Percentiles rank a stretch among this genome's conserved stretches.
These are phyloP conservation scores for Zygoascus hellenicus DNA, from an alignment of 1,139 yeast species.

Conservation along the genomic window DNA sequence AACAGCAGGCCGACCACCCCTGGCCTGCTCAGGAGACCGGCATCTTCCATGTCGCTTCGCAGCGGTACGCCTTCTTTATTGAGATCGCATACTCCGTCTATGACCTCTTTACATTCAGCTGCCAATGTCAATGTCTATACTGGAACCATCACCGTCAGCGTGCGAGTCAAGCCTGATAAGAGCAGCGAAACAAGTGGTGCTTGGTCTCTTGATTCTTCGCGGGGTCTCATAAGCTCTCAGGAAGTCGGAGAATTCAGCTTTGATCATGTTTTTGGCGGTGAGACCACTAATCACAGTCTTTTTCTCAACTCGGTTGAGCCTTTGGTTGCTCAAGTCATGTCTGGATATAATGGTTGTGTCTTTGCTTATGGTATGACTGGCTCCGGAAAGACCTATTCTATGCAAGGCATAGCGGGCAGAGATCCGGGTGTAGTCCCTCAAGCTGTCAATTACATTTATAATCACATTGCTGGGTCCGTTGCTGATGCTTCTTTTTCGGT, in stretches of 20 bases:
- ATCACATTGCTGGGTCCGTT: slow-evolving; percentile 37
- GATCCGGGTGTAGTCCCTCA: slow-evolving; percentile 78
- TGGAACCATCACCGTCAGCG: slow-evolving; percentile 35
- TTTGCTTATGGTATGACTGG: slow-evolving; percentile 97
- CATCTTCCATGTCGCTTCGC: slow-evolving; percentile 26
- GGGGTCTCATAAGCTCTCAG: slow-evolving; percentile 24
- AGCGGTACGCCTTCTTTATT: slow-evolving; percentile 26
- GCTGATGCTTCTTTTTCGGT: slow-evolving; percentile 29
- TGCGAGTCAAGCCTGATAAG: slow-evolving; percentile 30
- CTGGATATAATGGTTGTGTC: slow-evolving; percentile 83
- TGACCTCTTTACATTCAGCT: slow-evolving; percentile 10
- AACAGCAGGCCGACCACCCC: slow-evolving; percentile 28
- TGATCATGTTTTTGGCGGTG: slow-evolving; percentile 63
- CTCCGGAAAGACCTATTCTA: slow-evolving; percentile 87
- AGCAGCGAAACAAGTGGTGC: slow-evolving; percentile 10
- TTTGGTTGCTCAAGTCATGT: slow-evolving; percentile 59
- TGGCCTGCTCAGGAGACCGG: slow-evolving; percentile 24
- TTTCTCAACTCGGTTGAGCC: slow-evolving; percentile 57
- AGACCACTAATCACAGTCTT: slow-evolving; percentile 49
- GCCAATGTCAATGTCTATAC: slow-evolving; percentile 20
- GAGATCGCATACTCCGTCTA: slow-evolving; percentile 20
- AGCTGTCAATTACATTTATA: slow-evolving; percentile 64
- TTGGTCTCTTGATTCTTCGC: slow-evolving; percentile 26
- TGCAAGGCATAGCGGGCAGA: slow-evolving; percentile 59
- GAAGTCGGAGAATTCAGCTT: slow-evolving; percentile 40